Base-by-base conservation (phyloP, 108 stramenopile genomes). In the Hondaea fermentalgiana region DNA sequence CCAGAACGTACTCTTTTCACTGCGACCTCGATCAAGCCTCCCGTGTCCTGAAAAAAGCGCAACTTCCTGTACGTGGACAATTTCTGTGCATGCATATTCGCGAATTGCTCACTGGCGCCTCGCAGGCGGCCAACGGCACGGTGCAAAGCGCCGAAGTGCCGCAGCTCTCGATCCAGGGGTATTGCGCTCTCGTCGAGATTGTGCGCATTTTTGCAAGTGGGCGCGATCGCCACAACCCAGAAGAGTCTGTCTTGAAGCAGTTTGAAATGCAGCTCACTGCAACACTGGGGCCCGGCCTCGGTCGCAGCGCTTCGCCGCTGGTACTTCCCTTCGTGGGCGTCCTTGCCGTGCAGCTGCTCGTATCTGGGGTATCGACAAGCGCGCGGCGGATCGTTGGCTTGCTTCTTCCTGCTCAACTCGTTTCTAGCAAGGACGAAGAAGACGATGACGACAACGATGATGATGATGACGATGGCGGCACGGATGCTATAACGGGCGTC, bases 131-230 rank as follows among this genome's bases (percentile, higher is more conserved):
- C 12, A 83, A 83, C 51, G 76, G 76, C 44, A 47, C 45, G 49
- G 23, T 83, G 12, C 76, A 83, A 35, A 83, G 51, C 51, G 76
- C 76, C 25, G 76, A 83, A 35, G 51, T 83, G 16, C 76, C 76
- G 45, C 76, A 83, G 76, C 49, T 83, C 51, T 83, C 76, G n/a
- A 83, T 83, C 23, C 76, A 53, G 12, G 76, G 76, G 19, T 83
- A 83, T 23, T 83, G 76, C 51, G 76, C 76, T 6, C 51, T 83
- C 43, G 76, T 83, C 17, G 49, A 83, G 51, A 83, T 83, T 53
- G 76, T 83, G 45, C 76, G 76, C n/a, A 83, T 83, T 43, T 83
- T 83, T 83, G 76, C 76, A 6, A 83, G n/a, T 4, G 49, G 76
- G 43, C 76, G 49, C 12, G 76, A 83, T 83, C 45, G 25, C 12